These are phyloP conservation scores for Lasiosphaeria miniovina DNA, from an alignment of 495 filamentous ascomycete genomes.

Conservation along the genomic window DNA sequence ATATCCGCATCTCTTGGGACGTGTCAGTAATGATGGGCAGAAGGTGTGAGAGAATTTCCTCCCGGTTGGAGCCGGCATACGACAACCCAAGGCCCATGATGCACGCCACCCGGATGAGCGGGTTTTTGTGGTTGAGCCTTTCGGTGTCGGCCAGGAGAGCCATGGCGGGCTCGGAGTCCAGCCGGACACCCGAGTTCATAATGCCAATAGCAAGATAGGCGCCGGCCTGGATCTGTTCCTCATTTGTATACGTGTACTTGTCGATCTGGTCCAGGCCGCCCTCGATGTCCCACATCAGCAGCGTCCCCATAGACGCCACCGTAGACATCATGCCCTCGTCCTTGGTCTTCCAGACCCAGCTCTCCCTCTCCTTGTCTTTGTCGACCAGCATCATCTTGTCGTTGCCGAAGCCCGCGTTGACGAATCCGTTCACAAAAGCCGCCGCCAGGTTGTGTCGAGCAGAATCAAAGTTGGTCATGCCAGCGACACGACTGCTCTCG, in stretches of 20 bases:
- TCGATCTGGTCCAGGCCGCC: conserved; percentile 86
- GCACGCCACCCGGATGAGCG: conserved; percentile 69
- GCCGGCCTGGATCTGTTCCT: conserved; percentile 87
- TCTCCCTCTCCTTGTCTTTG: conserved; percentile 73
- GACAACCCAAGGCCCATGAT: conserved; percentile 96
- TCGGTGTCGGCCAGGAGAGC: conserved; percentile 77
- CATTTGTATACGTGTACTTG: conserved; percentile 78
- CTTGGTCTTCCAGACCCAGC: conserved; percentile 99
- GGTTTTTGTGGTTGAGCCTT: conserved; percentile 71
- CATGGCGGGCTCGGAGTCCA: conserved; percentile 83
- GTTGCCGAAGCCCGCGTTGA: conserved; percentile 90
- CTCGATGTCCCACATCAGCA: conserved; percentile 89
- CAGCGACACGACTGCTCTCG: conserved; percentile 87
- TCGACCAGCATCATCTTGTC: conserved; percentile 96
- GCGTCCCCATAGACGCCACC: conserved; percentile 84
- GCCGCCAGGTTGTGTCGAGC: conserved; percentile 93
- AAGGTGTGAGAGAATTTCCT: conserved; percentile 74
- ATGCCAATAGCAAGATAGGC: conserved; percentile 87
- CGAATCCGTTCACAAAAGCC: conserved; percentile 94
- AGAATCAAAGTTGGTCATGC: conserved; percentile 90
- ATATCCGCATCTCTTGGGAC: conserved; percentile 84
- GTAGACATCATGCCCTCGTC: conserved; percentile 97
- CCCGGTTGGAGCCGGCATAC: conserved; percentile 88
- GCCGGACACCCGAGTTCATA: conserved; percentile 83
- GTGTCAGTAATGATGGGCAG: conserved; percentile 83